A percentile compares a stretch with the other conserved stretches of the same genome.
Conservation (phyloP, 2,329 filamentous ascomycete genomes). For the Ceratocystis smalleyi region DNA sequence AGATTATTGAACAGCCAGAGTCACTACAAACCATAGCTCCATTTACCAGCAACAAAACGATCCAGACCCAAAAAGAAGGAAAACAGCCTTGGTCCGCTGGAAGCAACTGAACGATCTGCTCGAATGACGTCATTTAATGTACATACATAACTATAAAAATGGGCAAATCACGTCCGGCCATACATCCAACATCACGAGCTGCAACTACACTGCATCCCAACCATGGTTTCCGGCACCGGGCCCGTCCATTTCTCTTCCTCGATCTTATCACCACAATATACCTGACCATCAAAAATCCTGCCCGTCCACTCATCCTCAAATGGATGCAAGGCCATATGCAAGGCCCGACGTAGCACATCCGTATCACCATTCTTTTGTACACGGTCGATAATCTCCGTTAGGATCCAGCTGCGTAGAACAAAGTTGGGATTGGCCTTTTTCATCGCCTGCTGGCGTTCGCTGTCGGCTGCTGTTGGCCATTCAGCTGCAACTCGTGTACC, state of each 20-base stretch:
- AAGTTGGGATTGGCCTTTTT: slow-evolving; percentile 85
- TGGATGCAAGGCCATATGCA: slow-evolving; percentile 70
- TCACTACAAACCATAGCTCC: background rate
- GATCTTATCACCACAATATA: slow-evolving; percentile 42
- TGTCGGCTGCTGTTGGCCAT: slow-evolving; percentile 47
- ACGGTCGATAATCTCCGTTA: slow-evolving; percentile 81
- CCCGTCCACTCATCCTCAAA: slow-evolving; percentile 66
- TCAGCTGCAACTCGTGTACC: slow-evolving; percentile 55
- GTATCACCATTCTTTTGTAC: slow-evolving; percentile 75
- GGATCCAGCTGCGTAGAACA: slow-evolving; percentile 73
- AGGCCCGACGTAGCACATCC: slow-evolving; percentile 58
- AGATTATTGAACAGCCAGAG: slow-evolving; percentile 8
- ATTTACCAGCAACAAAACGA: slow-evolving; percentile 1
- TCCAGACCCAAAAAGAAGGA: background rate
- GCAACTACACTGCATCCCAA: slow-evolving; percentile 88
- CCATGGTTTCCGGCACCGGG: slow-evolving; percentile 62
- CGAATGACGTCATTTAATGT: background rate
- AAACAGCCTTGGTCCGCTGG: background rate
- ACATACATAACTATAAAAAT: too few relatives aligned
- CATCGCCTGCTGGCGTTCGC: slow-evolving; percentile 56
- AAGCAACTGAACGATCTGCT: background rate
- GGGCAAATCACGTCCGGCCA: too few relatives aligned
- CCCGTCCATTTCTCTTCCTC: slow-evolving; percentile 74
- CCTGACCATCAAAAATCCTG: slow-evolving; percentile 31
- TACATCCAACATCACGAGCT: slow-evolving; percentile 47